These are phyloP conservation scores for Pleochaeta shiraiana DNA, from an alignment of 2,329 filamentous ascomycete genomes.

Conservation along the genomic window DNA sequence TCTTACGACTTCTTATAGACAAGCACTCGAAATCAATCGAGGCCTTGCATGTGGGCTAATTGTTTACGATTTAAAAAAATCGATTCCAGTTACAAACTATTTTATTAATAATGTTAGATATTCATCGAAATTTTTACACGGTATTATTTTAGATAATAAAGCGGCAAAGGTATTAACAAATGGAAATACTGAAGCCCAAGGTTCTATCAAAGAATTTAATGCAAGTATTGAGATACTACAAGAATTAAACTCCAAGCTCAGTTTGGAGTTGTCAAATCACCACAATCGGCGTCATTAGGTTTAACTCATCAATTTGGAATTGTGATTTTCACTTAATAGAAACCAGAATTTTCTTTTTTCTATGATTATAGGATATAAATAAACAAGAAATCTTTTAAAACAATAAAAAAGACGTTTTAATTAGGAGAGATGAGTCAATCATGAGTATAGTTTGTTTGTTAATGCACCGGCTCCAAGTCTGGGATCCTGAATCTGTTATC, in stretches of 20 bases:
- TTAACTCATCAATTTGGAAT: background rate
- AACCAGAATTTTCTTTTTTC: background rate
- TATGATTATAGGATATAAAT: background rate
- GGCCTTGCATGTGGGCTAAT: background rate
- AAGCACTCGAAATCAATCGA: background rate
- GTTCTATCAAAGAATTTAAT: background rate
- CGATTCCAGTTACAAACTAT: background rate
- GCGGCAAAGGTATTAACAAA: background rate
- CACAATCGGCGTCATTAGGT: background rate
- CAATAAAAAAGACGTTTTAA: background rate
- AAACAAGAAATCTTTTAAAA: background rate
- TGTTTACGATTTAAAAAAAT: background rate
- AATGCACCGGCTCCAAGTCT: background rate
- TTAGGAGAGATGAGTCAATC: background rate
- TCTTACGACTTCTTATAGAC: background rate
- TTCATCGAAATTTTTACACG: background rate
- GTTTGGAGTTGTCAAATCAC: background rate
- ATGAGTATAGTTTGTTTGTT: background rate
- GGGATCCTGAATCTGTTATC: background rate
- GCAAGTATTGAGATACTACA: background rate
- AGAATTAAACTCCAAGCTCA: background rate
- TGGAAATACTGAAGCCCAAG: background rate
- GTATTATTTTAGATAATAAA: background rate
- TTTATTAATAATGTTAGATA: background rate
- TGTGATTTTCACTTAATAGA: background rate